Percentiles rank a stretch among this genome's conserved stretches.
Conservation (phyloP, 768 basidiomycete genomes). For the Zangia roseola region DNA sequence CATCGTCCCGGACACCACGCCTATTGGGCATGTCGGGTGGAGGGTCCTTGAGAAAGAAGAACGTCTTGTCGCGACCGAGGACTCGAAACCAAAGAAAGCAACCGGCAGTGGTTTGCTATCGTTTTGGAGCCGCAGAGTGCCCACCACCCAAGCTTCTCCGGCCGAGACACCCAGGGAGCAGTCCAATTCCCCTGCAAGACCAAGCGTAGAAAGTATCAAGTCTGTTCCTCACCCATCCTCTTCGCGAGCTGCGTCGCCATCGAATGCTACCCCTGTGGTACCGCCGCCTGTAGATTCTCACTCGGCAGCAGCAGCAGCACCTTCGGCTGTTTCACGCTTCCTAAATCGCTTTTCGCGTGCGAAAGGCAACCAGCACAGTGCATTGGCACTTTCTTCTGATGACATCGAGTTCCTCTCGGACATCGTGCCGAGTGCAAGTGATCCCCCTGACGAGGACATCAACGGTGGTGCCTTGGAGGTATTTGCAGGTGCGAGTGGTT, state of each 20-base stretch:
- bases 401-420: constrained; percentile 83
- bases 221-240: constrained; percentile 6
- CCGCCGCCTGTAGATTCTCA: constrained; percentile 10
- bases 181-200: constrained; percentile 25
- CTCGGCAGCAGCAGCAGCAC: constrained; percentile 19
- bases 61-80: constrained; percentile 30
- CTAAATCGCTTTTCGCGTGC: constrained; percentile 69
- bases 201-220: constrained; percentile 31
- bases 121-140: constrained; percentile 58
- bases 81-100: constrained; percentile 47
- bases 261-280: constrained; percentile 10
- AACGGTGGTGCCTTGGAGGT: constrained; percentile 35
- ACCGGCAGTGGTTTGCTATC: constrained; percentile 59
- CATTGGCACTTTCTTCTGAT: constrained; percentile 71
- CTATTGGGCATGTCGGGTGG: constrained; percentile 75
- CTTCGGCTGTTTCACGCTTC: constrained; percentile 83
- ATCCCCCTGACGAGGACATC: constrained; percentile 37
- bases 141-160: constrained; percentile 21
- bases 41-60: constrained; percentile 60
- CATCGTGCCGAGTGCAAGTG: constrained; percentile 53
- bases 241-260: constrained; percentile 18
- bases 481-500: constrained; percentile 42
- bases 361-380: constrained; percentile 41
- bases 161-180: constrained; percentile 19
- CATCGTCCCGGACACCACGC: constrained; percentile 48